Evolutionary conservation across 2,329 filamentous ascomycete species (phyloP).

Genomic region (Emergomyces africanus): DNA sequence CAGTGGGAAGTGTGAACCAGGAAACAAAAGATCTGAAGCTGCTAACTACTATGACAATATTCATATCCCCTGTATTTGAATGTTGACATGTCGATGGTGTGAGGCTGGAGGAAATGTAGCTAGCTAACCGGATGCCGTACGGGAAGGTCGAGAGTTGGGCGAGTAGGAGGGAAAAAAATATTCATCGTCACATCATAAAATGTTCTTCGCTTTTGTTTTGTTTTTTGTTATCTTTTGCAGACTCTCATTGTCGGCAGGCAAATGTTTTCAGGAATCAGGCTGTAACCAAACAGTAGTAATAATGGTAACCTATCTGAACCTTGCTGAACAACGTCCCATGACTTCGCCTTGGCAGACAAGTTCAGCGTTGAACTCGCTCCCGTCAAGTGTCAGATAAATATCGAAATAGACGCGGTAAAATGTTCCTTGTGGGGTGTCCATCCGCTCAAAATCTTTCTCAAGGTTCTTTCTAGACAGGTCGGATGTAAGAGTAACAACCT

Average conservation of each 20-base stretch:
- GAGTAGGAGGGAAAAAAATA: not conserved
- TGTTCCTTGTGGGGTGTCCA: constrained; percentile 95
- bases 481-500: constrained; percentile 93
- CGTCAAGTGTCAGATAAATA: constrained; percentile 83
- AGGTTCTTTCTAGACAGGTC: constrained; percentile 96
- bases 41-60: not conserved
- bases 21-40: not conserved
- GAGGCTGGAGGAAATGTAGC: not conserved
- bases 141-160: not conserved
- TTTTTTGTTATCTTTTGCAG: not conserved
- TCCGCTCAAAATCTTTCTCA: constrained; percentile 97
- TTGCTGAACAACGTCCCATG: constrained; percentile 89
- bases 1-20: not conserved
- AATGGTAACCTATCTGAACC: constrained; percentile 52
- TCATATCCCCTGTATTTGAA: not conserved
- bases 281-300: not conserved
- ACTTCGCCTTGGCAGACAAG: constrained; percentile 98
- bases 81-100: not conserved
- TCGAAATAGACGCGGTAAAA: constrained; percentile 69
- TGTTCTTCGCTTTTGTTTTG: not conserved
- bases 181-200: not conserved
- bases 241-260: not conserved
- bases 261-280: not conserved
- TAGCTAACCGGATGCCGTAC: not conserved
- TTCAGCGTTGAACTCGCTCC: constrained; percentile 95